Evolutionary conservation across 257 asterid species (phyloP), one percentile per base, ranked within the genome.

Genomic region (Salvia miltiorrhiza): DNA sequence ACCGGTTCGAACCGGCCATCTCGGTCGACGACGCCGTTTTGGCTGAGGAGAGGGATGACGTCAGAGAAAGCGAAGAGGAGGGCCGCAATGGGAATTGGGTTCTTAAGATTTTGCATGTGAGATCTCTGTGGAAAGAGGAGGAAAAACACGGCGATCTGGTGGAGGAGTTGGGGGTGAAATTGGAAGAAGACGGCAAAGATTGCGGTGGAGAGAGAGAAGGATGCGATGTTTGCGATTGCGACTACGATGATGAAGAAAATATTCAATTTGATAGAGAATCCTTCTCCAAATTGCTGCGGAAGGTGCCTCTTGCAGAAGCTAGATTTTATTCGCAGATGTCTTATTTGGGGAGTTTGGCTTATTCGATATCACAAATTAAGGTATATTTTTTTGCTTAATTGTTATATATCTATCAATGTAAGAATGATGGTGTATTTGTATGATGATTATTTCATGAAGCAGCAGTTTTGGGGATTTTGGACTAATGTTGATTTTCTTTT

Each of bases 311-410:
- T 73, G 76, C 79, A 8, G 97, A 92, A 79, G 93, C 96, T 60
- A 81, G 96, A 67, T 86, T 86, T 66, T 89, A 87, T 81, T 89
- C 97, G 52, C 79, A 73, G 61, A 73, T 94, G 93, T 86, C 96
- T 61, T 84, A 83, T 80, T 79, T 94, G 82, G 98, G 99, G 54
- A 81, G 75, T 65, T 79, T 91, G 85, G 97, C 99, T 76, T 94
- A 94, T 80, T 75, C 88, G 11, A 85, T 94, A 0, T 79, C 99
- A 19, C 86, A 80, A 60, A 94, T 94, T 72, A 92, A 92, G 99
- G 99, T 94, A 60, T 16, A 5, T 13, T 2, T 55, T 44, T 69
- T 20, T 39, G 30, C 48, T 58, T 47, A 24, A 50, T 59, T 24
- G n/a, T 52, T 12, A 16, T 24, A 61, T 1, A 6, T 32, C 17